Evolutionary conservation across 2,329 filamentous ascomycete species (phyloP).

Genomic region (Penicillium italicum): DNA sequence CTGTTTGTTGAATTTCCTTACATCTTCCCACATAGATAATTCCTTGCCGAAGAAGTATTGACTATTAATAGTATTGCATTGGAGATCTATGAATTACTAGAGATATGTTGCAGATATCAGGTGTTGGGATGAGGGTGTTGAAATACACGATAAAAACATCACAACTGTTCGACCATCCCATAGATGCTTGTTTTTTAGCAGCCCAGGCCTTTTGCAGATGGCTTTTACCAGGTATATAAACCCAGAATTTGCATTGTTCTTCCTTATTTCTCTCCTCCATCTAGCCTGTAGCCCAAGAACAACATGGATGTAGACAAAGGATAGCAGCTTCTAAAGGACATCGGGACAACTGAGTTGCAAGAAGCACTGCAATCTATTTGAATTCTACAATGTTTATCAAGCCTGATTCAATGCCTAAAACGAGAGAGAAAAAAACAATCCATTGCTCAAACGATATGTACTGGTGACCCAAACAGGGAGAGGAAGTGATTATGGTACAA

Average conservation of each 20-base stretch:
- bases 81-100: too few relatives aligned
- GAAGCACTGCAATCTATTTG: background rate
- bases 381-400: background rate
- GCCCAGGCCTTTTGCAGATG: too few relatives aligned
- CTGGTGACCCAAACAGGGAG: constrained; percentile 9
- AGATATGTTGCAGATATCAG: background rate
- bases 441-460: constrained; percentile 17
- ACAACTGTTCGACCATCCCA: too few relatives aligned
- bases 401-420: background rate
- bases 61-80: too few relatives aligned
- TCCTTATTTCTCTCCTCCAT: too few relatives aligned
- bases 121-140: too few relatives aligned
- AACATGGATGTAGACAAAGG: background rate
- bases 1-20: background rate
- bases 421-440: background rate
- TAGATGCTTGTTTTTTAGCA: too few relatives aligned
- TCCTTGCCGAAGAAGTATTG: background rate
- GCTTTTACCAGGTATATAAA: too few relatives aligned
- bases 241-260: too few relatives aligned
- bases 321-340: background rate
- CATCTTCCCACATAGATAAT: background rate
- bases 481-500: constrained; percentile 22
- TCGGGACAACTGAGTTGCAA: too few relatives aligned
- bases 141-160: too few relatives aligned
- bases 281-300: too few relatives aligned